Conservation (phyloP, 306 rosid genomes). For the Albizia julibrissin region DNA sequence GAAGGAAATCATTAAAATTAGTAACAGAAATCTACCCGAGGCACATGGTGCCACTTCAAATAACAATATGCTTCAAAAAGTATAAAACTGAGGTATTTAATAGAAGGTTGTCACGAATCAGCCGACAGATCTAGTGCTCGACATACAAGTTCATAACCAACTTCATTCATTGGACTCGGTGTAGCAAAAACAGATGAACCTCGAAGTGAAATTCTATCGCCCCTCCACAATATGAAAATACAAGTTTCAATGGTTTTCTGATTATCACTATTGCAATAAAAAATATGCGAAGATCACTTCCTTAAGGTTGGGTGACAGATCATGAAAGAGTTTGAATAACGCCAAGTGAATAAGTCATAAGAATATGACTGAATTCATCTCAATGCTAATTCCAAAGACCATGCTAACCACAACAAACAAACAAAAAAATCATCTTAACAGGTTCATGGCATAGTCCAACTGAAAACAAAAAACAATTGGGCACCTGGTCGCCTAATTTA, state of each 20-base stretch:
- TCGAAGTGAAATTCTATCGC: neutral
- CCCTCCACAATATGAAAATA: neutral
- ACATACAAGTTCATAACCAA: neutral
- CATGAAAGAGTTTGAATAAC: neutral
- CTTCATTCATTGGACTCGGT: too few relatives aligned
- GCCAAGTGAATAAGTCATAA: neutral
- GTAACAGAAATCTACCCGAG: neutral
- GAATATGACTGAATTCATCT: neutral
- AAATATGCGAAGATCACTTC: neutral
- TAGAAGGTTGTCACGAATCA: neutral
- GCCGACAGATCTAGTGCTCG: neutral
- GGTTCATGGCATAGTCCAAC: neutral
- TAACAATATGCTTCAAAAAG: neutral
- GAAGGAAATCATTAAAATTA: neutral
- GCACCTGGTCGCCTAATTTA: slow-evolving; percentile 18
- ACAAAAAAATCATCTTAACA: neutral
- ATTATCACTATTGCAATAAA: neutral
- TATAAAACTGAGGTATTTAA: neutral
- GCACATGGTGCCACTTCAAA: neutral
- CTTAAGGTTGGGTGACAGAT: neutral
- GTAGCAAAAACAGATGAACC: neutral
- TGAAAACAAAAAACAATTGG: neutral
- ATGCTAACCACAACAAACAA: neutral
- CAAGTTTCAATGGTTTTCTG: neutral
- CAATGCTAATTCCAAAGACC: neutral